Base-by-base conservation (phyloP, 371 early-diverging fungal species). In the Mortierella sp. region DNA sequence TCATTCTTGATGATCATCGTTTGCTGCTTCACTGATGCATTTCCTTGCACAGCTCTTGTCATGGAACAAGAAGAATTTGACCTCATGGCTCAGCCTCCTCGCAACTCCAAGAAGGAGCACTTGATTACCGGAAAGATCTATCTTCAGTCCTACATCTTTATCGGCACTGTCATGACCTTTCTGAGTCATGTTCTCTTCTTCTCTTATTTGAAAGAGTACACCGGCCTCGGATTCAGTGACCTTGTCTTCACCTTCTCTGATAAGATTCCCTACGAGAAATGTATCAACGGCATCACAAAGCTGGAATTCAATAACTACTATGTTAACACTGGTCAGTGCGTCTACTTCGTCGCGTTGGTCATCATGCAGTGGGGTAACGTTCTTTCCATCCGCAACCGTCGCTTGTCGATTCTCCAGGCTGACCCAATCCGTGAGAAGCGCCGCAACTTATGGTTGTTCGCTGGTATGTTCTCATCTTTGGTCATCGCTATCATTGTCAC, bases 1-100 rank as follows among this genome's bases (percentile, higher is more conserved):
- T 86, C 90, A 8, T 91, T 92, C 79, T 85, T 91, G 65, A 87
- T 88, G 88, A 87, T 93, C 58, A 76, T 89, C 55, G 86, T 95
- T 53, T 92, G 91, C 69, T 85, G 90, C 70, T 83, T 88, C 55
- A 86, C 85, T 11, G 86, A 86, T 73, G 68, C 67, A 10, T 58
- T 84, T 76, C 86, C 90, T 52, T 91, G 92, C 22, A 79, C 92
- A 22, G 84, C 93, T 7, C 70, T 94, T 32, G 93, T 92, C 86
- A 88, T 87, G 84, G 93, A 93, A 73, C 74, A 85, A 36, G 85
- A 91, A 57, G 93, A 93, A 71, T 84, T 88, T 52, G 89, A 90
- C 62, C 77, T 94, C 9, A 80, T 94, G 74, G 65, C 67, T 19
- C 88, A 87, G 36, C 76, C 75, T 15, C 95, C 95, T 5, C 90